Evolutionary conservation across 495 filamentous ascomycete genomes (phyloP), one percentile per base, ranked within the genome.

Genomic region (Amphirosellinia nigrospora): DNA sequence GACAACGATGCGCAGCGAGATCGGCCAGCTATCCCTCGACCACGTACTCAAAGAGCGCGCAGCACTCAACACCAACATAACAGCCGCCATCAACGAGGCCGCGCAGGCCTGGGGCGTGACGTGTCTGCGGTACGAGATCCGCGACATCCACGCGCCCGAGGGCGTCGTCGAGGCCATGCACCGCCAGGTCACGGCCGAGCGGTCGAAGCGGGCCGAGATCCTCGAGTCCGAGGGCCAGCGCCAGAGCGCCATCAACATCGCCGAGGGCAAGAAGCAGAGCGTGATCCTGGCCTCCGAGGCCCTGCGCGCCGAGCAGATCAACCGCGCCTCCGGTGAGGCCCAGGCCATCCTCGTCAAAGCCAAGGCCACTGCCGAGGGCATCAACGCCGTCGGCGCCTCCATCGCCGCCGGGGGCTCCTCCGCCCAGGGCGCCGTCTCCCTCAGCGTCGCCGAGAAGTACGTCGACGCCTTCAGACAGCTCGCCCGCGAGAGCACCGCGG

Each of bases 1-100:
- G 81, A 99, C 96, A 3, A 99, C 96, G 0, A 99, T 99, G 96
- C 94, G 96, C 70, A 94, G 91, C 66, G 96, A 99, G 79, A 99
- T 99, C 77, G 96, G 96, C 70, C 94, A 97, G 75, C 87, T 99
- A 21, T 93, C 94, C 0, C 91, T 99, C 74, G 96, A 99, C 81
- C 94, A 98, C 82, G 96, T 99, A 46, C 86, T 99, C 28, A 97
- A 98, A 77, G 96, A 99, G 86, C 93, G 96, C 63, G 91, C 94
- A 2, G 92, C 91, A 3, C 91, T 99, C 66, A 99, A 99, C 84
- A 93, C 88, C 72, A 98, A 99, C 82, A 99, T 99, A 79, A 99
- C 96, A 19, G 89, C 92, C 65, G 96, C 96, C 21, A 97, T 99
- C 86, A 99, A 99, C 82, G 96, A 98, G 77, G 96, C 96, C 0